Evolutionary conservation across 2,329 filamentous ascomycete species (phyloP).

Genomic region (Botrytis pseudocinerea): DNA sequence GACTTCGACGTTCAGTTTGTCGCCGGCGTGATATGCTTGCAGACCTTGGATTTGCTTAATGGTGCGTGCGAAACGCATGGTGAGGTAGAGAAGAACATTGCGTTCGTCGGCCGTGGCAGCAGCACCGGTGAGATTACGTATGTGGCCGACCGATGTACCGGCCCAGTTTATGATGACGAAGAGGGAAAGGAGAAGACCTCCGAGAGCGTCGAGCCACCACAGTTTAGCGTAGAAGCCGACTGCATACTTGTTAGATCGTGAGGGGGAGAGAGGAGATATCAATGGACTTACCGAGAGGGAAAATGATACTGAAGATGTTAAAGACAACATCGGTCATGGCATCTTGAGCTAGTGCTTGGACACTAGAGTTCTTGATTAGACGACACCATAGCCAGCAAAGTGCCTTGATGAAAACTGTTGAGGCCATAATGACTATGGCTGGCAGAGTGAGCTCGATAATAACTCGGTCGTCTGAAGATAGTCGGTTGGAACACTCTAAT

Average conservation of each 20-base stretch:
- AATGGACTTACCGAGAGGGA: slow-evolving; percentile 49
- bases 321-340: slow-evolving; percentile 66
- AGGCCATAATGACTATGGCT: slow-evolving; percentile 58
- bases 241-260: slow-evolving; percentile 24
- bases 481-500: slow-evolving; percentile 58
- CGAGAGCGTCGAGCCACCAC: slow-evolving; percentile 67
- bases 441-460: slow-evolving; percentile 52
- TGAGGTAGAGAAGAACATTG: slow-evolving; percentile 60
- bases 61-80: slow-evolving; percentile 56
- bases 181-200: slow-evolving; percentile 61
- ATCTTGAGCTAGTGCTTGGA: slow-evolving; percentile 63
- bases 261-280: neutral
- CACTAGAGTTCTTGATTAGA: slow-evolving; percentile 62
- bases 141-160: slow-evolving; percentile 59
- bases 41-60: slow-evolving; percentile 56
- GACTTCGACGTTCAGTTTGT: slow-evolving; percentile 63
- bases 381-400: slow-evolving; percentile 61
- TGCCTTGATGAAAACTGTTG: slow-evolving; percentile 59
- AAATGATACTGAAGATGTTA: slow-evolving; percentile 62
- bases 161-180: slow-evolving; percentile 72
- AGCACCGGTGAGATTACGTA: slow-evolving; percentile 59
- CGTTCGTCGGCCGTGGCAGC: slow-evolving; percentile 53
- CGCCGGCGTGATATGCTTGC: slow-evolving; percentile 61
- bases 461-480: slow-evolving; percentile 51
- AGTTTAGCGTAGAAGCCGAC: slow-evolving; percentile 58